Evolutionary conservation across 1,284 basidiomycete species (phyloP).

Genomic region (Lignosus rhinocerotis): DNA sequence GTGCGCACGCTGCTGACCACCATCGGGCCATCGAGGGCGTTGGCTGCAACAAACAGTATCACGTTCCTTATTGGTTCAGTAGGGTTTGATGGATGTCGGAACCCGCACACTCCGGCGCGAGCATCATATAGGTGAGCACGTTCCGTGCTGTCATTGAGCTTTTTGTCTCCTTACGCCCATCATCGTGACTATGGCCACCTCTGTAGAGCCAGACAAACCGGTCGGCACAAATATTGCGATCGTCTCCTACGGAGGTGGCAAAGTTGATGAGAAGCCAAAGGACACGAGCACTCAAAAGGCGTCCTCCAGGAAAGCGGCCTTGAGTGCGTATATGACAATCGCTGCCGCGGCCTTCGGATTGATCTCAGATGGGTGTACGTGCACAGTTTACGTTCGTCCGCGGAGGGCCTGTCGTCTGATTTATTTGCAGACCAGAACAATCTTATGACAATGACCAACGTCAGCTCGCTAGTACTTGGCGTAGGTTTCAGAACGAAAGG

Average conservation of each 20-base stretch:
- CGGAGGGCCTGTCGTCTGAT: background rate
- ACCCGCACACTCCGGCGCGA: background rate
- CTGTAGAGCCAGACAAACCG: slow-evolving; percentile 5
- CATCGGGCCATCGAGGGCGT: background rate
- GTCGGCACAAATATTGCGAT: slow-evolving; percentile 12
- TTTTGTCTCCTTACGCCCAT: slow-evolving; percentile 8
- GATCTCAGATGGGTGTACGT: slow-evolving; percentile 70
- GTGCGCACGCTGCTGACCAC: background rate
- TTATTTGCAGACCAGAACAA: slow-evolving; percentile 62
- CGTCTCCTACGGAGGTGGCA: slow-evolving; percentile 5
- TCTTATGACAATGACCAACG: slow-evolving; percentile 66
- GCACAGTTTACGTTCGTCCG: background rate
- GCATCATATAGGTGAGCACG: slow-evolving; percentile 6
- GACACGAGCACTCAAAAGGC: slow-evolving; percentile 3
- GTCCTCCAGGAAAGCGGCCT: slow-evolving; percentile 37
- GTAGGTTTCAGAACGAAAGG: slow-evolving; percentile 4
- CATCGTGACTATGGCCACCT: slow-evolving; percentile 13
- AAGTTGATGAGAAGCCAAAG: slow-evolving; percentile 2
- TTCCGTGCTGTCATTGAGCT: slow-evolving; percentile 2
- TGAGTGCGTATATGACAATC: slow-evolving; percentile 64
- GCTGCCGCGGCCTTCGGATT: slow-evolving; percentile 65
- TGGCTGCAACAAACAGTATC: background rate
- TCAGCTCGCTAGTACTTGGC: slow-evolving; percentile 25
- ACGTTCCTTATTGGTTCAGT: background rate
- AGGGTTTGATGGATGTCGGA: slow-evolving; percentile 21